phyloP scores from a whole-genome alignment of 257 asterid species.

The Solanum pinnatisectum region DNA sequence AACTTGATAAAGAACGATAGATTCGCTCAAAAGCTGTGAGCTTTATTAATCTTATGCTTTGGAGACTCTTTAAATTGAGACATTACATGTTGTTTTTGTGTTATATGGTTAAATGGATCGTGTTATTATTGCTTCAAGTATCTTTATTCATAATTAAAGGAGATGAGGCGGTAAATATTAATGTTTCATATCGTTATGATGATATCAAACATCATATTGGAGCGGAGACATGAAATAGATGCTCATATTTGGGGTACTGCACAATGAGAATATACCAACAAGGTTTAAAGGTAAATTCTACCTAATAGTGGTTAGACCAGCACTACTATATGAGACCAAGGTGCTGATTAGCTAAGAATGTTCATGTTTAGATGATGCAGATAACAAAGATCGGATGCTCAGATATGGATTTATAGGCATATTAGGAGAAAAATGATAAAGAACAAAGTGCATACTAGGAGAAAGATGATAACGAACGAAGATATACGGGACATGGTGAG shows the following conservation, averaged over 20 bases:
- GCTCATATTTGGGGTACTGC: not conserved
- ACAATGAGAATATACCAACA: too few species aligned
- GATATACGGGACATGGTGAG: not conserved
- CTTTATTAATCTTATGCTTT: not conserved
- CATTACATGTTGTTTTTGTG: not conserved
- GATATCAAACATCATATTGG: not conserved
- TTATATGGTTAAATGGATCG: not conserved
- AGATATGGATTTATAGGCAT: not conserved
- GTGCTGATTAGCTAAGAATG: too few species aligned
- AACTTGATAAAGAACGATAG: constrained; percentile 31
- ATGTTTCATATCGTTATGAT: too few species aligned
- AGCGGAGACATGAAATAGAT: not conserved
- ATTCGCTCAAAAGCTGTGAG: constrained; percentile 52
- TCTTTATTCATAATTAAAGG: too few species aligned
- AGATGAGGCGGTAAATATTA: not conserved
- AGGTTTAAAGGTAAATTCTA: too few species aligned
- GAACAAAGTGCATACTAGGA: not conserved
- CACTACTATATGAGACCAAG: accelerated
- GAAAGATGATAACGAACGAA: too few species aligned
- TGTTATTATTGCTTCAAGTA: not conserved
- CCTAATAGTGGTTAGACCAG: not conserved
- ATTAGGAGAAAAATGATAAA: not conserved
- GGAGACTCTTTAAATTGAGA: not conserved
- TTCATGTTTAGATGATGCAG: too few species aligned
- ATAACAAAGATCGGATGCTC: not conserved